phyloP scores from a whole-genome alignment of 176 grass and related monocot species.

The Alopecurus myosuroides region DNA sequence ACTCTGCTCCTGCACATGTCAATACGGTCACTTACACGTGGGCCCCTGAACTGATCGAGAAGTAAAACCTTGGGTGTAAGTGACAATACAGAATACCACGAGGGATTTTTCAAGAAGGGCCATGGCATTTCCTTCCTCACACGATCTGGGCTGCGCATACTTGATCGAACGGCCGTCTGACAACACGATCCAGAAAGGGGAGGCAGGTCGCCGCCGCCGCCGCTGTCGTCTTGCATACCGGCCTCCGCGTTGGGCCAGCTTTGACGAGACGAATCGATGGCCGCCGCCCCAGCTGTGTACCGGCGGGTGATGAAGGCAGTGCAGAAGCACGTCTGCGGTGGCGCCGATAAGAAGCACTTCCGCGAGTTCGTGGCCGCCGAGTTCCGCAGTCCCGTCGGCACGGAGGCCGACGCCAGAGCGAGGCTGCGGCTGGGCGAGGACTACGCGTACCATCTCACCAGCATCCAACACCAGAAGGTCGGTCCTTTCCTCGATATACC shows the following conservation, averaged over 20 bases:
- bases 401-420: constrained; percentile 30
- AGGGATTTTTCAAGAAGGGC: not conserved
- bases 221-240: not conserved
- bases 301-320: constrained; percentile 56
- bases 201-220: not conserved
- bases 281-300: constrained; percentile 30
- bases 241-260: not conserved
- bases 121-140: not conserved
- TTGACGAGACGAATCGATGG: constrained; percentile 11
- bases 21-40: no score
- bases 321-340: constrained; percentile 42
- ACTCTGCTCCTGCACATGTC: no score
- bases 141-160: not conserved
- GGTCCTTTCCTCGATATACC: not conserved
- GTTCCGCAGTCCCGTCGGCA: constrained; percentile 37
- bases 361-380: constrained; percentile 48
- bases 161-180: not conserved
- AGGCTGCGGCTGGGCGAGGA: constrained; percentile 50
- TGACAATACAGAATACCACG: not conserved
- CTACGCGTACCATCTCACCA: constrained; percentile 58
- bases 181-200: not conserved
- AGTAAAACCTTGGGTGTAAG: no score
- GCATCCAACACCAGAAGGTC: constrained; percentile 73
- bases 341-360: constrained; percentile 48
- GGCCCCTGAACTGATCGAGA: no score